These are phyloP conservation scores for Huntiella bhutanensis DNA, from an alignment of 2,329 filamentous ascomycete genomes.

Conservation along the genomic window DNA sequence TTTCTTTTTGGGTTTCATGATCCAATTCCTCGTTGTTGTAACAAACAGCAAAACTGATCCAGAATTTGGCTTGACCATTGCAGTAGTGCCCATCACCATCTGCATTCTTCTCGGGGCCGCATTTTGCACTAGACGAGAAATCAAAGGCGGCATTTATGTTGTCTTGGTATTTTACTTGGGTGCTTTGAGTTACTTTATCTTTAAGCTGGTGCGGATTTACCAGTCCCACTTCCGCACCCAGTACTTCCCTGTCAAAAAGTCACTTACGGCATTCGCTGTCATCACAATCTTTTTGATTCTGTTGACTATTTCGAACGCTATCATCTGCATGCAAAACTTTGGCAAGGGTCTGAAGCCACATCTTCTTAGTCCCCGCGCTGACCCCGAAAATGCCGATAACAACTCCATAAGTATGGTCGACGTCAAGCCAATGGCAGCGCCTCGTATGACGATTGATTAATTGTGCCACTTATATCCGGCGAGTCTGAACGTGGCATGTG, in stretches of 20 bases:
- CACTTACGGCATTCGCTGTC: conserved; percentile 81
- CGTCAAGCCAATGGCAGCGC: conserved; percentile 34
- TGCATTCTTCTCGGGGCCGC: conserved; percentile 70
- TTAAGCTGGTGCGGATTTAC: conserved; percentile 96
- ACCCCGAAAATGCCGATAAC: conserved; percentile 35
- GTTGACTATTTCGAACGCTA: conserved; percentile 70
- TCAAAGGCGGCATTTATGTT: conserved; percentile 52
- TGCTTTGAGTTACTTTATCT: conserved; percentile 85
- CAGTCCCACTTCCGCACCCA: conserved; percentile 35
- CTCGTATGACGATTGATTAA: conserved; percentile 44
- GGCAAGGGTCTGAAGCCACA: conserved; percentile 76
- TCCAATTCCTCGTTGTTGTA: conserved; percentile 92
- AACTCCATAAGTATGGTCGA: conserved; percentile 38
- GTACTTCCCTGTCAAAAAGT: conserved; percentile 66
- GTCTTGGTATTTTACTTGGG: conserved; percentile 78
- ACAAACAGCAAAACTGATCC: conserved; percentile 39
- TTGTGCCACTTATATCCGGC: neutral
- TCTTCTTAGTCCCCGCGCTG: conserved; percentile 36
- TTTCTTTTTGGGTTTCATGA: conserved; percentile 97
- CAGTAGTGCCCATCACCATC: conserved; percentile 81
- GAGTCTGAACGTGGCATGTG: no score
- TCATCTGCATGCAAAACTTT: conserved; percentile 81
- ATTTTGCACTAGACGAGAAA: conserved; percentile 65
- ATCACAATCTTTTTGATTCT: conserved; percentile 81
- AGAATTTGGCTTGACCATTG: conserved; percentile 74